Evolutionary conservation across 768 basidiomycete genomes (phyloP), one percentile per base, ranked within the genome.

Genomic region (Dentipellis fragilis): DNA sequence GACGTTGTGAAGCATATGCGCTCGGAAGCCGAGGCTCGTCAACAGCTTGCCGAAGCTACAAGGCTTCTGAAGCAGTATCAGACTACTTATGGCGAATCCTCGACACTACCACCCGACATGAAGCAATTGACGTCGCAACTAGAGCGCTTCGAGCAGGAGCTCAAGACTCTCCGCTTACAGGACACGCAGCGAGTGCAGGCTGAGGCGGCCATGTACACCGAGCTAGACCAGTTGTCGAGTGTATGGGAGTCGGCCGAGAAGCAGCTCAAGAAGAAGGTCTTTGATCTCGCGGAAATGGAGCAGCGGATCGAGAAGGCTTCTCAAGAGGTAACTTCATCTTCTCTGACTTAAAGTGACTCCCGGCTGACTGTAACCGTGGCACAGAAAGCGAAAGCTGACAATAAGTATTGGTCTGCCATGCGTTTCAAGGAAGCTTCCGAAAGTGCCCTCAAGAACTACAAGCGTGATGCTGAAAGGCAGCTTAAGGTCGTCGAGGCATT

Each of bases 331-430:
- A 53, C 80, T 73, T 35, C 19, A 16, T 10, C 4, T 49, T 17
- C 39, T 6, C n/a, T 46, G 19, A 10, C 19, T 54, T 11, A 2
- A 22, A 23, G 17, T 50, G 37, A 3, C 2, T 19, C 11, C 40
- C 54, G 12, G 37, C 21, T 55, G 16, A 16, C 7, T 58, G 45
- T 57, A 37, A 45, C 42, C 56, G 45, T 52, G 12, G 37, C 52
- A 37, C 69, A 97, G 92, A 91, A 90, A 85, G 89, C 92, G 9
- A 97, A 95, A 71, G 84, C 89, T 14, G 94, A 97, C 57, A 95
- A 93, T 73, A 97, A 94, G 68, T 98, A 83, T 66, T 98, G 84
- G 65, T 80, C 89, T 16, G 85, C 85, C 2, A 89, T 95, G 85
- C 84, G 93, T 34, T 84, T 87, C 56, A 93, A 88, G 69, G 93